Base-by-base conservation (phyloP, 495 filamentous ascomycete species). In the Hypoxylon intermedium region DNA sequence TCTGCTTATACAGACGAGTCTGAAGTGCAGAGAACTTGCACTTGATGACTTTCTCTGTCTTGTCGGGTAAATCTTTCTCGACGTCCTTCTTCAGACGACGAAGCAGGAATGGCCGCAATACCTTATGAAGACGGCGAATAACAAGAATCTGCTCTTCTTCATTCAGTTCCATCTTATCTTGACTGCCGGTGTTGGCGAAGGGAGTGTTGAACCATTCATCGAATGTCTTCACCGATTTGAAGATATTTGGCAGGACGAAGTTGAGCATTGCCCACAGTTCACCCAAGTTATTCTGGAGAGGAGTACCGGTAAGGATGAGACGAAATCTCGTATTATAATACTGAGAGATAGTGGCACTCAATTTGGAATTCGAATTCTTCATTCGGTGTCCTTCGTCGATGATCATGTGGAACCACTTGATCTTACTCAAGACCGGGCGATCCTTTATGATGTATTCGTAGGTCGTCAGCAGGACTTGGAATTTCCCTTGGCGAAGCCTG, bases 371-470 rank as follows among this genome's bases (percentile, higher is more conserved):
- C n/a, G 90, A 79, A 74, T 98, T 98, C 84, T 98, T 98, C 94
- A 98, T 98, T 68, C 94, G 92, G 75, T 98, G 94, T 74, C 94
- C 94, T 79, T 98, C 94, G 65, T 98, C 94, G 50, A 98, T 96
- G 61, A 98, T 97, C 94, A 98, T 98, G 76, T 98, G 95, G 47
- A 94, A 88, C 94, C 94, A 98, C 74, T 96, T 97, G 71, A 98
- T 89, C 79, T 97, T 98, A 77, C 88, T 92, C 24, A 98, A 79
- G 46, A 98, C 79, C 1, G 93, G 93, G 19, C 93, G 88, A 67
- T 98, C 94, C 78, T 97, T 98, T 79, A 98, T 98, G 74, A 98
- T 96, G 79, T 97, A 98, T 74, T 98, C 94, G 75, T 98, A 98
- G 7, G 94, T 98, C 0, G 94, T 98, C 28, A 98, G 78, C 1